Percentiles rank a stretch among this genome's conserved stretches.
Evolutionary conservation across 2,329 filamentous ascomycete genomes (phyloP).

Genomic region (Aureobasidium subglaciale): DNA sequence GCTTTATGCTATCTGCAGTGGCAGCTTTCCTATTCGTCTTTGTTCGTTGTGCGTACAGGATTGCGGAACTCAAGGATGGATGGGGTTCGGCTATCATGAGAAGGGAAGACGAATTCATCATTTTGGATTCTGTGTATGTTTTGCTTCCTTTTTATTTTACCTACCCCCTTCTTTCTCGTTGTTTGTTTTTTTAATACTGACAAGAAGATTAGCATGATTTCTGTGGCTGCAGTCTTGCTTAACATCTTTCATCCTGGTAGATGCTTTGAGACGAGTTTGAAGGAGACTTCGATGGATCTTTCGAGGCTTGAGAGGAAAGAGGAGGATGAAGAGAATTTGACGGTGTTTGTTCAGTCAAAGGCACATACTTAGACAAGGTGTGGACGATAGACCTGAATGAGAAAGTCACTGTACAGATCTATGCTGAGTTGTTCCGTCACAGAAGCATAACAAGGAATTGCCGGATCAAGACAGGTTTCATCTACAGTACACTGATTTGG

Average conservation of each 20-base stretch:
- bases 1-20: slow-evolving; percentile 24
- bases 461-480: no score
- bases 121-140: slow-evolving; percentile 19
- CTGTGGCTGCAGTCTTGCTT: slow-evolving; percentile 23
- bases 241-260: slow-evolving; percentile 29
- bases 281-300: neutral
- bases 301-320: neutral
- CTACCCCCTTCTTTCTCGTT: no score
- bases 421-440: no score
- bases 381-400: no score
- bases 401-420: no score
- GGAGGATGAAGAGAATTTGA: neutral
- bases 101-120: slow-evolving; percentile 19
- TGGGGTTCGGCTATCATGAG: slow-evolving; percentile 18
- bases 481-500: no score
- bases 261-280: slow-evolving; percentile 20
- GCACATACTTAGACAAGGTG: neutral
- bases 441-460: no score
- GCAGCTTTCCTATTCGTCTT: slow-evolving; percentile 24
- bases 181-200: neutral
- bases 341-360: neutral
- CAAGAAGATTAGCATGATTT: neutral
- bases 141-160: neutral
- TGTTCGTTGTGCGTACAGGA: slow-evolving; percentile 25
- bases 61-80: slow-evolving; percentile 24